Percentiles rank a stretch among this genome's conserved stretches.
These are phyloP conservation scores for Pyricularia sp. DNA, from an alignment of 2,329 filamentous ascomycete genomes.

Conservation along the genomic window DNA sequence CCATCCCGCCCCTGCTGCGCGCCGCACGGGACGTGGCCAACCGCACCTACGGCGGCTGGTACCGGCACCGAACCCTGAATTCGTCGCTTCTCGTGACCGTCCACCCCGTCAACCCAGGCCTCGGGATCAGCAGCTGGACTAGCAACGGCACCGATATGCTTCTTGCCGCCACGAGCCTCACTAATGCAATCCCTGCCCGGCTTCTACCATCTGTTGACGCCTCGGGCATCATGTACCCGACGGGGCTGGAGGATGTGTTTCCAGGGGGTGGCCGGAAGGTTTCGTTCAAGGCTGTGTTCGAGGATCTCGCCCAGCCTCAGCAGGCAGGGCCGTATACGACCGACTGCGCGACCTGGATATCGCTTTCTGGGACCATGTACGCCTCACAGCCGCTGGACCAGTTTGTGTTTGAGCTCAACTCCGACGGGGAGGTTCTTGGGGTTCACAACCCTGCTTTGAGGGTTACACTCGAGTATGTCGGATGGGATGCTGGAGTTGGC, in stretches of 20 bases:
- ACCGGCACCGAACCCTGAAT: constrained; percentile 14
- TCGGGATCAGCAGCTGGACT: constrained; percentile 20
- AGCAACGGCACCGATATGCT: constrained; percentile 24
- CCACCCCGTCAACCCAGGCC: constrained; percentile 17
- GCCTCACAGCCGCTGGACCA: constrained; percentile 17
- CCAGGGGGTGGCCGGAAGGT: constrained; percentile 16
- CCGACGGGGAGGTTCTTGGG: constrained; percentile 13
- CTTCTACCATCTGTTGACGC: constrained; percentile 15
- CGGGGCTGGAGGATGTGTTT: constrained; percentile 17
- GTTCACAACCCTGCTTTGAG: constrained; percentile 18
- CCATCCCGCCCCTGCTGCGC: constrained; percentile 19
- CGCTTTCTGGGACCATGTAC: constrained; percentile 15
- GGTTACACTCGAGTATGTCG: constrained; percentile 14
- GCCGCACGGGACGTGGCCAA: constrained; percentile 19
- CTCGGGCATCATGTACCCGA: constrained; percentile 21
- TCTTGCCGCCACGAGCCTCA: constrained; percentile 11
- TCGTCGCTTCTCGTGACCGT: constrained; percentile 20
- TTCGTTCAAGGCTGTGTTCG: constrained; percentile 24
- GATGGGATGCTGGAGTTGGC: not conserved
- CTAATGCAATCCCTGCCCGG: constrained; percentile 13
- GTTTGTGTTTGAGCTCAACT: constrained; percentile 19
- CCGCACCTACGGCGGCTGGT: constrained; percentile 16
- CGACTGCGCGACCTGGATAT: constrained; percentile 16
- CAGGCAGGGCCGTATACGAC: constrained; percentile 10
- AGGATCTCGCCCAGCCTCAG: constrained; percentile 15